These are phyloP conservation scores for Tarenaya hassleriana DNA, from an alignment of 345 rosid genomes.

Conservation along the genomic window DNA sequence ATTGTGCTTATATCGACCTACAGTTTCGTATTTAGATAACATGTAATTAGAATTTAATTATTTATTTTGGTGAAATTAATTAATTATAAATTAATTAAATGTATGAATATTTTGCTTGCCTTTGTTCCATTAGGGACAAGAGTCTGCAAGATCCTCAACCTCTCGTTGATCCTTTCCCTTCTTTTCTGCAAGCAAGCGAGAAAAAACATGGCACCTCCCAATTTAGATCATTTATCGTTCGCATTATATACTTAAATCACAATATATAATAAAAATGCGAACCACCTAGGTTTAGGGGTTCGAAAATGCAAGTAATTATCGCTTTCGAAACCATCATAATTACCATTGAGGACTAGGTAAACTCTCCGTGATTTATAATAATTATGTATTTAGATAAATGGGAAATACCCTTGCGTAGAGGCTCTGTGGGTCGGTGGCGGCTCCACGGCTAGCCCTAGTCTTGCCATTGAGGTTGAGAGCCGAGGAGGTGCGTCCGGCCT, in stretches of 20 bases:
- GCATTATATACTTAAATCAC: too few relatives aligned
- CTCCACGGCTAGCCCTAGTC: conserved; percentile 68
- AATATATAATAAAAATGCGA: too few relatives aligned
- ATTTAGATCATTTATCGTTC: conserved; percentile 5
- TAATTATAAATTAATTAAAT: not conserved
- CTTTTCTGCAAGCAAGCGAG: conserved; percentile 57
- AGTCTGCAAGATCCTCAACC: conserved; percentile 64
- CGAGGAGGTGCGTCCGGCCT: conserved; percentile 30
- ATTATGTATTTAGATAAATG: too few relatives aligned
- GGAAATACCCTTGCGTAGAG: conserved; percentile 72
- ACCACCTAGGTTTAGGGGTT: too few relatives aligned
- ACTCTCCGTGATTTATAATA: too few relatives aligned
- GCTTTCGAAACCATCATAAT: too few relatives aligned
- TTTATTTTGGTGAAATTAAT: not conserved
- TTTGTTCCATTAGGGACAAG: conserved; percentile 93
- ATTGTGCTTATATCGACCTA: conserved; percentile 93
- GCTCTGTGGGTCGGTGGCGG: conserved; percentile 85
- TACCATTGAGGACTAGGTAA: too few relatives aligned
- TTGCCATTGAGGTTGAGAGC: conserved; percentile 54
- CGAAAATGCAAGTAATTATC: too few relatives aligned
- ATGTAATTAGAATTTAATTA: not conserved
- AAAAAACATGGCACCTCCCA: not conserved
- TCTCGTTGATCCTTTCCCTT: conserved; percentile 81
- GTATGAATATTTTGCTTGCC: conserved; percentile 29
- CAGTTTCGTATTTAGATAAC: conserved; percentile 20